These are phyloP conservation scores for Kwoniella europaea DNA, from an alignment of 768 basidiomycete genomes.

Conservation along the genomic window DNA sequence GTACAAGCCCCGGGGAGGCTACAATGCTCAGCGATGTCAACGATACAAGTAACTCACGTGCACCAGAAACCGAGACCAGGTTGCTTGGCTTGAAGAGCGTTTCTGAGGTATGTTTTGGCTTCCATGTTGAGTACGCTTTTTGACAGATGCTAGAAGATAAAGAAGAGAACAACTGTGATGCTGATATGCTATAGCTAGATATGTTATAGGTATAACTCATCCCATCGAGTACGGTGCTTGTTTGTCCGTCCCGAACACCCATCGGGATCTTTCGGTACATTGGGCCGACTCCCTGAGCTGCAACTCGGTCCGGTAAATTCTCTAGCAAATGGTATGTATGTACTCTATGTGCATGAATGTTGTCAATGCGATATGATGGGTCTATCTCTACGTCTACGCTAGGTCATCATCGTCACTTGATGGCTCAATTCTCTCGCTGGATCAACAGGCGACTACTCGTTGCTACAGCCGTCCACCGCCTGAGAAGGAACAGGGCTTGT, in stretches of 20 bases:
- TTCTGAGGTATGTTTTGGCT: constrained; percentile 28
- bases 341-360: too few species aligned
- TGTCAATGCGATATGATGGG: too few species aligned
- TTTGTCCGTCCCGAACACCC: constrained; percentile 4
- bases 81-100: constrained; percentile 37
- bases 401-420: background rate
- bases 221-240: background rate
- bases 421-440: background rate
- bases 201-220: background rate
- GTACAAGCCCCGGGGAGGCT: constrained; percentile 32
- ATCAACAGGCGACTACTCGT: constrained; percentile 26
- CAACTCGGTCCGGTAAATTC: background rate
- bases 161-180: background rate
- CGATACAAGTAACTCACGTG: constrained; percentile 37
- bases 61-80: constrained; percentile 51
- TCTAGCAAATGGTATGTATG: background rate
- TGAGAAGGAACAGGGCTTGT: background rate
- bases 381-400: background rate
- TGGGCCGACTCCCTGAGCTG: background rate
- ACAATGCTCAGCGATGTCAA: background rate
- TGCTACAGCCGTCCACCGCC: constrained; percentile 15
- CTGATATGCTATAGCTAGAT: background rate
- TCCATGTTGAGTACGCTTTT: constrained; percentile 25
- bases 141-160: background rate
- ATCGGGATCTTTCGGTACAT: background rate